These are phyloP conservation scores for Solanum hybrid DNA, from an alignment of 305 asterid species.

Conservation along the genomic window DNA sequence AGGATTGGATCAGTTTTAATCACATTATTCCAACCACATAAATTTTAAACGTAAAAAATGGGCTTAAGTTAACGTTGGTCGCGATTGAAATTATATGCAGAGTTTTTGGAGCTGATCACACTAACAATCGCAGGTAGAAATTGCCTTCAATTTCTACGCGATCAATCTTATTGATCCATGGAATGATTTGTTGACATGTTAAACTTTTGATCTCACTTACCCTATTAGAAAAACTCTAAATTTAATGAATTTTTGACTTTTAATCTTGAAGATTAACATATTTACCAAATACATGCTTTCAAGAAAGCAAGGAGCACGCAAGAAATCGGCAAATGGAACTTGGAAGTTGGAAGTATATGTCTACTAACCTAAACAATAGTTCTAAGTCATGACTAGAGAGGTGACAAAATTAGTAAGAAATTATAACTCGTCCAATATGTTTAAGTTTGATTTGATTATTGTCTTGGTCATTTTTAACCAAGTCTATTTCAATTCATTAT, in stretches of 20 bases:
- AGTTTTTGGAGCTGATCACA: background rate
- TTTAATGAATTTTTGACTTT: background rate
- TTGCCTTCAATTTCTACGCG: background rate
- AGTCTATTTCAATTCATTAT: background rate
- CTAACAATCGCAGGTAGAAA: background rate
- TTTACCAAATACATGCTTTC: background rate
- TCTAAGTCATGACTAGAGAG: background rate
- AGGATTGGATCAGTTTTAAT: constrained; percentile 1
- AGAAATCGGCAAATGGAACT: background rate
- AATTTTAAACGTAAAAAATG: background rate
- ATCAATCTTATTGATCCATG: background rate
- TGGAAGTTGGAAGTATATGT: background rate
- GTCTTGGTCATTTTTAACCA: background rate
- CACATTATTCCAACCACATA: background rate
- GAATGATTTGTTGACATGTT: background rate
- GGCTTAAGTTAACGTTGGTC: background rate
- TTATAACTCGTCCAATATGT: background rate
- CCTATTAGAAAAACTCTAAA: background rate
- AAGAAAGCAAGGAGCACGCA: background rate
- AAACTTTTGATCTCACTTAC: background rate
- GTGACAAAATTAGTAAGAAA: background rate
- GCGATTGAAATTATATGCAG: background rate
- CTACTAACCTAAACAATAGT: background rate
- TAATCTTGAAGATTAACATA: background rate
- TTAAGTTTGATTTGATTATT: no score